Conservation (phyloP, 768 basidiomycete genomes). For the Crucibulum laeve region DNA sequence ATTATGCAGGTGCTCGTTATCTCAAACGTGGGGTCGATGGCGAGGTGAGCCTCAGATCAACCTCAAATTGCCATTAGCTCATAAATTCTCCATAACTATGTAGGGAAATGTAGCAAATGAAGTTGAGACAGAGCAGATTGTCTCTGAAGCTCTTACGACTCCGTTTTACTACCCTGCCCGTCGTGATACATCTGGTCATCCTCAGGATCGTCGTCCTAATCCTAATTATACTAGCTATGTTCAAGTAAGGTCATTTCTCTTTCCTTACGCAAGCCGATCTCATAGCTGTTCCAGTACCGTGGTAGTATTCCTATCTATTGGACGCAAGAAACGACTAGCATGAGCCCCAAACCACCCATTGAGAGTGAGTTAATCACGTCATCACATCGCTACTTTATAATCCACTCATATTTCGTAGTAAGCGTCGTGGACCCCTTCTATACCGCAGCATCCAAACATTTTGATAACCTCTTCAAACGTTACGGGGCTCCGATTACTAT, state of each 20-base stretch:
- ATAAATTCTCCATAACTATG: background rate
- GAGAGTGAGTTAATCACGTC: conserved; percentile 62
- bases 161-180: conserved; percentile 76
- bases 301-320: conserved; percentile 96
- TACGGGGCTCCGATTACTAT: conserved; percentile 91
- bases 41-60: conserved; percentile 50
- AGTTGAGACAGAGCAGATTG: conserved; percentile 98
- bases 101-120: conserved; percentile 98
- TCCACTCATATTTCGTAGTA: conserved; percentile 43
- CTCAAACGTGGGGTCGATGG: conserved; percentile 93
- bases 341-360: conserved; percentile 92
- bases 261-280: background rate
- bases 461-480: conserved; percentile 83
- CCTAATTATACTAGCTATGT: conserved; percentile 95
- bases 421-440: conserved; percentile 94
- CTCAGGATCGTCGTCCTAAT: conserved; percentile 51
- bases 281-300: conserved; percentile 56
- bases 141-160: conserved; percentile 84
- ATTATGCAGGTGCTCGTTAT: conserved; percentile 94
- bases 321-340: conserved; percentile 89
- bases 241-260: conserved; percentile 45
- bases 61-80: background rate
- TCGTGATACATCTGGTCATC: conserved; percentile 21
- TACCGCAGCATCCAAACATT: conserved; percentile 88
- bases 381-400: conserved; percentile 3